A percentile compares a stretch with the other conserved stretches of the same genome.
These are phyloP conservation scores for Fusarium sp. DNA, from an alignment of 2,329 filamentous ascomycete genomes.

Conservation along the genomic window DNA sequence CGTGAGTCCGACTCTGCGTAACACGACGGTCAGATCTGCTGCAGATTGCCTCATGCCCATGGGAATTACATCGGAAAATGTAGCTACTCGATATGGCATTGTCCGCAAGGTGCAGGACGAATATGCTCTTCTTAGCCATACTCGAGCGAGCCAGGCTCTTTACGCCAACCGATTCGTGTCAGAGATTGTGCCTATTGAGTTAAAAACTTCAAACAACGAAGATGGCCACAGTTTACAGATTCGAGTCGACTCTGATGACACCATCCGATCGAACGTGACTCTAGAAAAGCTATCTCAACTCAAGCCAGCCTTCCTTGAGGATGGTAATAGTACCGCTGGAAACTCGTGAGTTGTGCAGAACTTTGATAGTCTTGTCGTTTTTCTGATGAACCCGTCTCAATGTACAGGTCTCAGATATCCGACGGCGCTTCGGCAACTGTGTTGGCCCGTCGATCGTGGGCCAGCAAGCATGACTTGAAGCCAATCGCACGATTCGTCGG, in stretches of 20 bases:
- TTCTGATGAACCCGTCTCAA: rapidly evolving
- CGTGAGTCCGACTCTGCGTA: slow-evolving; percentile 78
- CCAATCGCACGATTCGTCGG: slow-evolving; percentile 79
- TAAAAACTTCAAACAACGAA: background rate
- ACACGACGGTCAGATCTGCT: slow-evolving; percentile 74
- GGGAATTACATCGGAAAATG: slow-evolving; percentile 93
- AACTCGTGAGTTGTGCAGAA: slow-evolving; percentile 64
- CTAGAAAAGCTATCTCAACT: slow-evolving; percentile 78
- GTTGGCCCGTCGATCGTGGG: slow-evolving; percentile 78
- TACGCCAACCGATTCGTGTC: slow-evolving; percentile 75
- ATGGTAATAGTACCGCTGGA: slow-evolving; percentile 84
- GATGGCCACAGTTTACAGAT: slow-evolving; percentile 66
- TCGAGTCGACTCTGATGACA: slow-evolving; percentile 71
- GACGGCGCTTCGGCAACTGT: slow-evolving; percentile 82
- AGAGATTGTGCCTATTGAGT: slow-evolving; percentile 80
- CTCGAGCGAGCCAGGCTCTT: slow-evolving; percentile 77
- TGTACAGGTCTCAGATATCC: slow-evolving; percentile 74
- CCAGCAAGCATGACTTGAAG: slow-evolving; percentile 76
- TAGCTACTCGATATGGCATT: slow-evolving; percentile 81
- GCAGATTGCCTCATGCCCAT: slow-evolving; percentile 93
- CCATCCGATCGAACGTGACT: slow-evolving; percentile 62
- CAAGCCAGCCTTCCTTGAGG: slow-evolving; percentile 83
- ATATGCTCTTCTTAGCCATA: slow-evolving; percentile 81
- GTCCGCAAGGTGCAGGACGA: slow-evolving; percentile 81
- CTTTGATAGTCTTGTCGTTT: rapidly evolving